A percentile compares a stretch with the other conserved stretches of the same genome.
phyloP scores from a whole-genome alignment of 768 basidiomycete genomes.

The Russula olivacea region DNA sequence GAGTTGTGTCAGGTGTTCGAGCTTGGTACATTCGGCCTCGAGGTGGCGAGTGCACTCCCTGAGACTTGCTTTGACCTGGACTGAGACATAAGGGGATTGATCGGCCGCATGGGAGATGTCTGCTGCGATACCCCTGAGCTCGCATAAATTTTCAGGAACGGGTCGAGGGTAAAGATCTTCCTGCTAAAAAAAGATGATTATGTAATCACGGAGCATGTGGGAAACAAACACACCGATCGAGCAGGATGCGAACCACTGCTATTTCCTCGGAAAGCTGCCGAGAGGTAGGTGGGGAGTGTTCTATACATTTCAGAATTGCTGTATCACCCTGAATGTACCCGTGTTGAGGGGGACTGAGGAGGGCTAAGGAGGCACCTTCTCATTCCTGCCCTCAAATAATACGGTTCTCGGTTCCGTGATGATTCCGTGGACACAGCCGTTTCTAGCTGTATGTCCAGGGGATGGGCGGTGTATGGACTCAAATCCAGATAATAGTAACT shows the following conservation, averaged over 20 bases:
- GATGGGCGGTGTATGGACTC: conserved; percentile 7
- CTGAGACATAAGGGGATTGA: not conserved
- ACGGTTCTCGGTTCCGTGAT: not conserved
- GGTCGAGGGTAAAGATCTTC: not conserved
- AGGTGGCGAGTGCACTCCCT: conserved; percentile 1
- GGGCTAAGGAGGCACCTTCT: not conserved
- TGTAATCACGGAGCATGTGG: not conserved
- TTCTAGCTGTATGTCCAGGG: not conserved
- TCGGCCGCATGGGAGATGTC: not conserved
- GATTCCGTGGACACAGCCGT: not conserved
- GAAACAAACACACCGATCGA: not conserved
- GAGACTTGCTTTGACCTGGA: not conserved
- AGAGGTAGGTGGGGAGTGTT: not conserved
- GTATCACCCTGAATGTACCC: not conserved
- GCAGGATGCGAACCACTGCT: not conserved
- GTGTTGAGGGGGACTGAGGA: not conserved
- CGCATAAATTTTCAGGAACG: conserved; percentile 4
- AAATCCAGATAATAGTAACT: not conserved
- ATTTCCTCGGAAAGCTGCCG: conserved; percentile 1
- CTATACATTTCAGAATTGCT: not conserved
- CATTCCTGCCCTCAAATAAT: not conserved
- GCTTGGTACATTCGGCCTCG: conserved; percentile 9
- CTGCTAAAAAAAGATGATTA: not conserved
- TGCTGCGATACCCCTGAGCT: conserved; percentile 1
- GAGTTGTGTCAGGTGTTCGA: not conserved